Evolutionary conservation across 1,139 yeast species (phyloP).

Genomic region (Pichia sp.): DNA sequence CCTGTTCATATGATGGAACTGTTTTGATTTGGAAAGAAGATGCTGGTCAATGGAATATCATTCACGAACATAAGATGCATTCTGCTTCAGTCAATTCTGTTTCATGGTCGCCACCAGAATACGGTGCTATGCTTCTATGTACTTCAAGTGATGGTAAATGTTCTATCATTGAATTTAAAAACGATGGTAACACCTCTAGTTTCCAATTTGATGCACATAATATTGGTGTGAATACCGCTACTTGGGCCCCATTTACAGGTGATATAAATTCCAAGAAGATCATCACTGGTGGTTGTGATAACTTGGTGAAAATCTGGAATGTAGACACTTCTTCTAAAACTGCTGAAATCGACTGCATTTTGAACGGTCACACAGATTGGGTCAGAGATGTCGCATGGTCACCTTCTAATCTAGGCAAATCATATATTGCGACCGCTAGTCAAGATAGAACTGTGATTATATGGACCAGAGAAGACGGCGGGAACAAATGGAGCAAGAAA

Average conservation of each 20-base stretch:
- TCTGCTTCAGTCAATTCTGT: constrained; percentile 93
- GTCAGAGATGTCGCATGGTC: constrained; percentile 99
- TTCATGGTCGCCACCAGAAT: constrained; percentile 96
- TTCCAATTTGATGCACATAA: constrained; percentile 74
- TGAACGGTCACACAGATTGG: constrained; percentile 95
- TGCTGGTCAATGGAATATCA: constrained; percentile 78
- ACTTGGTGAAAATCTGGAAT: constrained; percentile 86
- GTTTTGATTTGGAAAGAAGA: constrained; percentile 95
- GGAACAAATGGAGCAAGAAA: constrained; percentile 64
- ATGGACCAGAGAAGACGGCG: constrained; percentile 71
- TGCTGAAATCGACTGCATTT: constrained; percentile 64
- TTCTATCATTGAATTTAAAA: constrained; percentile 85
- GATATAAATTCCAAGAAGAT: constrained; percentile 43
- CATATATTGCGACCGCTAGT: constrained; percentile 96
- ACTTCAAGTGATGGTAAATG: constrained; percentile 92
- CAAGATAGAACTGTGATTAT: constrained; percentile 92
- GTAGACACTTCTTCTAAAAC: constrained; percentile 47
- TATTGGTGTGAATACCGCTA: constrained; percentile 87
- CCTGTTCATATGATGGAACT: constrained; percentile 92
- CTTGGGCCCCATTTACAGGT: constrained; percentile 80
- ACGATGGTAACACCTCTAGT: constrained; percentile 68
- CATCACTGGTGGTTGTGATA: constrained; percentile 94
- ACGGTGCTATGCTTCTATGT: constrained; percentile 85
- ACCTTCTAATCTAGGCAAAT: constrained; percentile 76
- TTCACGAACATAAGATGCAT: constrained; percentile 83